Percentiles rank a stretch among this genome's conserved stretches.
These are phyloP conservation scores for Nemania diffusa DNA, from an alignment of 2,329 filamentous ascomycete species.

Conservation along the genomic window DNA sequence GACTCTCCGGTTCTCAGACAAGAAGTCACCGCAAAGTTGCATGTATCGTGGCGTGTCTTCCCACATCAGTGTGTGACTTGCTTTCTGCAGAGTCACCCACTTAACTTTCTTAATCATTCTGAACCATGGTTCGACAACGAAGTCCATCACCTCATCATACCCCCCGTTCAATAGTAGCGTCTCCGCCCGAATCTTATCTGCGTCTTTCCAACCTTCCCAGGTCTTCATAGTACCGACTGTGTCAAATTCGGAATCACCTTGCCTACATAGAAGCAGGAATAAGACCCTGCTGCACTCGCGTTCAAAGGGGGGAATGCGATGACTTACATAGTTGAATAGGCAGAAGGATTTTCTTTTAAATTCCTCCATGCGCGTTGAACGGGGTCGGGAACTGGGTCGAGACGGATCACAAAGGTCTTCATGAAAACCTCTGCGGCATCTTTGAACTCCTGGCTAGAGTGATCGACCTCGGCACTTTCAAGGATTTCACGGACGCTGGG, in stretches of 20 bases:
- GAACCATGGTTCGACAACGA: constrained; percentile 45
- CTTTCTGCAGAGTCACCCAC: constrained; percentile 11
- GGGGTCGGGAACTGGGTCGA: constrained; percentile 41
- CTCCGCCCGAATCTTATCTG: constrained; percentile 26
- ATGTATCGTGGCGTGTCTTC: constrained; percentile 43
- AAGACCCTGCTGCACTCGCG: neutral
- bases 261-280: constrained; percentile 22
- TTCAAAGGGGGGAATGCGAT: neutral
- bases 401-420: constrained; percentile 20
- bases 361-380: constrained; percentile 36
- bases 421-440: constrained; percentile 1
- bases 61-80: constrained; percentile 28
- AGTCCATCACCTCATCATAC: constrained; percentile 51
- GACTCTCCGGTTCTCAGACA: neutral
- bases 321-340: constrained; percentile 31
- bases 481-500: constrained; percentile 30
- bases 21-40: constrained; percentile 40
- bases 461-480: constrained; percentile 16
- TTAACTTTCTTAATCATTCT: constrained; percentile 4
- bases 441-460: constrained; percentile 31
- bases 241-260: constrained; percentile 45
- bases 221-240: constrained; percentile 36
- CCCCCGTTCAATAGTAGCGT: constrained; percentile 29
- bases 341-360: constrained; percentile 39
- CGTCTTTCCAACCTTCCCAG: constrained; percentile 34